Base-by-base conservation (phyloP, 257 asterid species). In the Solanum sejunctum region DNA sequence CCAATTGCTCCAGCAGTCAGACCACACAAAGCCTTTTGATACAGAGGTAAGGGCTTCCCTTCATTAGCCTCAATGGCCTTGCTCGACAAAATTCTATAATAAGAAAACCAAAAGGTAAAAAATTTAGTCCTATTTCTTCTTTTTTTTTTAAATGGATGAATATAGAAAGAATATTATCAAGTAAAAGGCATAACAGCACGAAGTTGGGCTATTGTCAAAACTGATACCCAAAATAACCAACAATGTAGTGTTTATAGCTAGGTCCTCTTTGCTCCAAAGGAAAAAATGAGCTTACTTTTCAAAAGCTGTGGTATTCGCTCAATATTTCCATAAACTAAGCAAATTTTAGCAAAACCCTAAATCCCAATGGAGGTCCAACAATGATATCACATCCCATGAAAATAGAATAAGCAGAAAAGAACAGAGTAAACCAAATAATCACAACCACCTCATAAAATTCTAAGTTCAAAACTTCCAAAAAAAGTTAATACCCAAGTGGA, bases 1-100 rank as follows among this genome's bases (percentile, higher is more conserved):
- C 99, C 99, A 73, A 96, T 95, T 60, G 99, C 99, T 85, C 99
- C 99, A 13, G 99, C 99, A 57, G 96, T 95, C 87, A 96, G 83
- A 86, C 99, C 99, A 90, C 99, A 96, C 28, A 95, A 80, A 81
- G 99, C 99, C 89, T 96, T 96, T 90, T 96, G 98, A 84, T 96
- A 93, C 26, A 96, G 91, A 49, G 99, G 98, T 16, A 96, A 88
- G 11, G 99, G 92, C 86, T 95, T 96, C 85, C 98, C 98, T 10
- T 95, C 98, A 83, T 96, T 96, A 73, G 98, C 98, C 87, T 95
- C 98, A 83, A 91, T 72, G 64, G 99, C 99, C 90, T 96, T 95
- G 89, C 80, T 92, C 2, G 99, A 95, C 92, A 96, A 84, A 45
- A 96, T 92, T 91, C 99, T 96, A 69, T 57, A 12, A 18, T 36